A percentile compares a stretch with the other conserved stretches of the same genome.
phyloP scores from a whole-genome alignment of 768 basidiomycete genomes.

The Tephrocybe rancida region DNA sequence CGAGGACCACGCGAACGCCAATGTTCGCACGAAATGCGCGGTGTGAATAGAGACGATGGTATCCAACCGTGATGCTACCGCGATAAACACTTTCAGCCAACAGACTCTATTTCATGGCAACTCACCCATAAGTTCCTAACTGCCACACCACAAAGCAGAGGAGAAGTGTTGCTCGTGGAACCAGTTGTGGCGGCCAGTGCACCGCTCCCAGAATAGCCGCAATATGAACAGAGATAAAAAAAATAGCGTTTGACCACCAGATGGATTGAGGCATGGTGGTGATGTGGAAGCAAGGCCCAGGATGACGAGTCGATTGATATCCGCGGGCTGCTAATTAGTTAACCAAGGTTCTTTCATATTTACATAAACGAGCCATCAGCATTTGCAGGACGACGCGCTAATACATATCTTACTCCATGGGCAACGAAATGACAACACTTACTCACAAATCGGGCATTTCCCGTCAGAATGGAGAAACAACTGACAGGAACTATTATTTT shows the following conservation, averaged over 20 bases:
- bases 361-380: background rate
- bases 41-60: slow-evolving; percentile 82
- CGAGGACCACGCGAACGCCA: slow-evolving; percentile 58
- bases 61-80: slow-evolving; percentile 70
- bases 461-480: background rate
- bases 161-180: slow-evolving; percentile 47
- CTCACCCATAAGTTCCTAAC: slow-evolving; percentile 69
- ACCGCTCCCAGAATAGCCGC: slow-evolving; percentile 56
- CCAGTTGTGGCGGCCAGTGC: slow-evolving; percentile 45
- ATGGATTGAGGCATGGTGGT: slow-evolving; percentile 31
- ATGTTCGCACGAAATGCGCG: slow-evolving; percentile 63
- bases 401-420: no score
- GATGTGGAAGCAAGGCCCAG: slow-evolving; percentile 1
- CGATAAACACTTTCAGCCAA: no score
- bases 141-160: slow-evolving; percentile 69
- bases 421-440: no score
- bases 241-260: slow-evolving; percentile 66
- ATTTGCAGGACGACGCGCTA: no score
- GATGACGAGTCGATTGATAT: background rate
- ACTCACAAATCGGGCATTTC: no score
- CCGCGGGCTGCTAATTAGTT: background rate
- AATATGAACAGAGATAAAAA: slow-evolving; percentile 61
- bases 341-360: background rate
- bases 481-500: slow-evolving; percentile 4
- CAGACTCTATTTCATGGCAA: slow-evolving; percentile 5